These are phyloP conservation scores for Funneliformis mosseae DNA, from an alignment of 192 early-diverging fungal species.

Conservation along the genomic window DNA sequence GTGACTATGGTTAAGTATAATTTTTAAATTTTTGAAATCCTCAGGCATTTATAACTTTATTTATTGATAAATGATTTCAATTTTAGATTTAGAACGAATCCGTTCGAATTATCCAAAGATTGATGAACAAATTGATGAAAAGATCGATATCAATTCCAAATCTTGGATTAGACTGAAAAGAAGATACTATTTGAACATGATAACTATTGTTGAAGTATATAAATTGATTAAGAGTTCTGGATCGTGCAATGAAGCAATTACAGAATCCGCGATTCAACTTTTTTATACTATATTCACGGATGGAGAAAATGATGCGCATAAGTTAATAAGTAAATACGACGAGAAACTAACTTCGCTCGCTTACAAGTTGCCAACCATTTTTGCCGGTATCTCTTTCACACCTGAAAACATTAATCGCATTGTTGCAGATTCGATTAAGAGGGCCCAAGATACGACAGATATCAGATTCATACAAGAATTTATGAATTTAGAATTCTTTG, in stretches of 20 bases:
- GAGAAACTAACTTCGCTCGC: neutral
- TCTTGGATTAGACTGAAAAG: neutral
- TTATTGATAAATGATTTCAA: neutral
- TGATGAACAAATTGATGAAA: neutral
- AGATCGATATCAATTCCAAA: neutral
- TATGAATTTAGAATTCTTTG: neutral
- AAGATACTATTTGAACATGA: neutral
- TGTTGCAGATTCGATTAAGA: neutral
- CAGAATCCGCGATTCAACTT: neutral
- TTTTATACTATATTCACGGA: neutral
- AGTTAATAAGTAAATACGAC: neutral
- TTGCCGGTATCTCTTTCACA: neutral
- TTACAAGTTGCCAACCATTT: neutral
- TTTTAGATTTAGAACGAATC: neutral
- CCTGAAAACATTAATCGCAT: neutral
- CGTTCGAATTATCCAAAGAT: neutral
- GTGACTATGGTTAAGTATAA: neutral
- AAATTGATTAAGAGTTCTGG: neutral
- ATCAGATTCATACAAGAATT: neutral
- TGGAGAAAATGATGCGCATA: neutral
- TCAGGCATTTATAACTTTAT: too few species aligned
- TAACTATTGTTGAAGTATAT: neutral
- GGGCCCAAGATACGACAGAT: neutral
- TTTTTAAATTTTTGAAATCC: too few species aligned
- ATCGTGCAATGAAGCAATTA: neutral